Percentiles rank a stretch among this genome's conserved stretches.
phyloP scores from a whole-genome alignment of 2,329 filamentous ascomycete species.

The Penicillium sp. region DNA sequence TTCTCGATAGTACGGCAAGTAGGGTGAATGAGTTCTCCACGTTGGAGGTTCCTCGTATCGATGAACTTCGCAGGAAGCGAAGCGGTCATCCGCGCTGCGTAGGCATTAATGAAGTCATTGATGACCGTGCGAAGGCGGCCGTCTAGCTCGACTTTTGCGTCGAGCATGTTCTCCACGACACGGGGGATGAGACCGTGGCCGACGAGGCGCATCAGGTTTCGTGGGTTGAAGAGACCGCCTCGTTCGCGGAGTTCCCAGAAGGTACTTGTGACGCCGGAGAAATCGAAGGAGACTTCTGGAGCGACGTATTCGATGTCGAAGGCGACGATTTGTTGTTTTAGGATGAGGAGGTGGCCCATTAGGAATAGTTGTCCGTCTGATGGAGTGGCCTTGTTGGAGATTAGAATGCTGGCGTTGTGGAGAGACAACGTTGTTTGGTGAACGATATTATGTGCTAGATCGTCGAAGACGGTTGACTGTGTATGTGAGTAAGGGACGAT shows the following conservation, averaged over 20 bases:
- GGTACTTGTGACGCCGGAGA: slow-evolving; percentile 64
- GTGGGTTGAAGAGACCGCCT: slow-evolving; percentile 66
- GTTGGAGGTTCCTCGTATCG: slow-evolving; percentile 40
- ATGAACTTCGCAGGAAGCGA: slow-evolving; percentile 43
- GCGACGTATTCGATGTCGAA: slow-evolving; percentile 84
- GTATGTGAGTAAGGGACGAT: slow-evolving; percentile 14
- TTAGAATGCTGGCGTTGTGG: slow-evolving; percentile 70
- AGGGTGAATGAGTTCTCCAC: slow-evolving; percentile 45
- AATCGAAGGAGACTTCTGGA: slow-evolving; percentile 66
- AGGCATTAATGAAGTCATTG: slow-evolving; percentile 64
- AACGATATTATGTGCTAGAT: slow-evolving; percentile 78
- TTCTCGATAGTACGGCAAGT: slow-evolving; percentile 58
- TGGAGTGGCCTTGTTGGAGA: slow-evolving; percentile 62
- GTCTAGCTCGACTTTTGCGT: slow-evolving; percentile 69
- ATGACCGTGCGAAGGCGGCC: slow-evolving; percentile 63
- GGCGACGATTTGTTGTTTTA: slow-evolving; percentile 94
- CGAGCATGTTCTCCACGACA: slow-evolving; percentile 71
- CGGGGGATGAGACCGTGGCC: slow-evolving; percentile 61
- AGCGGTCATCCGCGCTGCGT: slow-evolving; percentile 58
- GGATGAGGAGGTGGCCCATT: slow-evolving; percentile 87
- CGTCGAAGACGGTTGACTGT: slow-evolving; percentile 68
- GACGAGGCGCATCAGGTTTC: slow-evolving; percentile 61
- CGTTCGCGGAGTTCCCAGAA: slow-evolving; percentile 68
- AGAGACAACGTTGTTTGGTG: slow-evolving; percentile 86
- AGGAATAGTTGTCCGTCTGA: slow-evolving; percentile 86